A percentile compares a stretch with the other conserved stretches of the same genome.
Conservation (phyloP, 768 basidiomycete genomes). For the Podaxis sp. region DNA sequence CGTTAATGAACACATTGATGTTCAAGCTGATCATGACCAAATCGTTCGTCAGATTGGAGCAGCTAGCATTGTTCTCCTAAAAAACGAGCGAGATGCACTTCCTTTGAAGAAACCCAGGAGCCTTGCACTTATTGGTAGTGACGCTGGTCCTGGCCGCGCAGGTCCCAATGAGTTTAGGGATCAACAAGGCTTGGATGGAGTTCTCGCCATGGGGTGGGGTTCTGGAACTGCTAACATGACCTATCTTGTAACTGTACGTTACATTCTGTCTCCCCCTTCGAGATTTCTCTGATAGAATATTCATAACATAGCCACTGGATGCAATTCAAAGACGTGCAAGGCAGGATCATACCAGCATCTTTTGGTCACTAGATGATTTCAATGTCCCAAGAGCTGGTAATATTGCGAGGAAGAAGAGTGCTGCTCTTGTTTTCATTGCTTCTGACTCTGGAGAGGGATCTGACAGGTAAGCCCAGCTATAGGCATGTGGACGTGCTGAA, state of each 20-base stretch:
- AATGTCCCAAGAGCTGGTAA: constrained; percentile 48
- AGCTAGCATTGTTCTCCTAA: constrained; percentile 70
- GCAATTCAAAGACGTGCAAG: constrained; percentile 74
- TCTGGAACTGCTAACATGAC: constrained; percentile 77
- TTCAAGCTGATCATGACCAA: constrained; percentile 65
- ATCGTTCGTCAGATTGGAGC: constrained; percentile 71
- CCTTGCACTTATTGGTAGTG: constrained; percentile 59
- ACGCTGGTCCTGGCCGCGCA: constrained; percentile 54
- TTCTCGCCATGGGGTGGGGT: constrained; percentile 92
- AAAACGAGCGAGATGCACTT: constrained; percentile 56
- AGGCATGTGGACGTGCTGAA: background rate
- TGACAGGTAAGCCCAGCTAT: constrained; percentile 43
- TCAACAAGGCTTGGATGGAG: constrained; percentile 58
- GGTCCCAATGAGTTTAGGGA: constrained; percentile 74
- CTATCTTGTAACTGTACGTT: constrained; percentile 69
- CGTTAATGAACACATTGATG: constrained; percentile 60
- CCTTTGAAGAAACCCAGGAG: constrained; percentile 57
- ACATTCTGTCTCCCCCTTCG: background rate
- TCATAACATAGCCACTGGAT: constrained; percentile 56
- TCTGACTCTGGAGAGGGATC: constrained; percentile 84
- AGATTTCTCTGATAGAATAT: background rate
- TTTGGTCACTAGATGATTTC: constrained; percentile 70
- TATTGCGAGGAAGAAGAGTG: constrained; percentile 45
- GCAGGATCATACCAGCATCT: constrained; percentile 61
- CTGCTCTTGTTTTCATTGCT: constrained; percentile 77